These are phyloP conservation scores for Fusarium lateritium DNA, from an alignment of 2,329 filamentous ascomycete genomes.

Conservation along the genomic window DNA sequence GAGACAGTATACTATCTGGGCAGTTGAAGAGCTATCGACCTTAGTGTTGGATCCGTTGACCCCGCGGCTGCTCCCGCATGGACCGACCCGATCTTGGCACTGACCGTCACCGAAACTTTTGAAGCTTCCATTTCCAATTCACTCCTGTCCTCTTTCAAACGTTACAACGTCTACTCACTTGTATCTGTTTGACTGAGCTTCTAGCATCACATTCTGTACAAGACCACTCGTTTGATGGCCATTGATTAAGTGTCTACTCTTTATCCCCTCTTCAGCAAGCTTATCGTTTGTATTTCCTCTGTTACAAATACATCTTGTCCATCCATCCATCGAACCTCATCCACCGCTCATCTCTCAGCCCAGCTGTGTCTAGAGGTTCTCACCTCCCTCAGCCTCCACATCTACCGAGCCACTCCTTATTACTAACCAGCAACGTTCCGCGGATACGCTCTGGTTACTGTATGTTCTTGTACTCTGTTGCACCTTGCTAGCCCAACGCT, in stretches of 20 bases:
- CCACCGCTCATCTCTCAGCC: conserved; percentile 14
- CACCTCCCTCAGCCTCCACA: conserved; percentile 12
- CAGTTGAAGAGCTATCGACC: not conserved
- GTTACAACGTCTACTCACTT: conserved; percentile 1
- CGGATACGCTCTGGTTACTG: conserved; percentile 11
- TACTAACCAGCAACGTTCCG: conserved; percentile 8
- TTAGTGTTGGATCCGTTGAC: conserved; percentile 11
- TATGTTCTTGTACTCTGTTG: conserved; percentile 33
- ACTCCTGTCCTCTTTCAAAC: conserved; percentile 6
- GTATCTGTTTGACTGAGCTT: conserved; percentile 10
- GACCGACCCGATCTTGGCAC: conserved; percentile 39
- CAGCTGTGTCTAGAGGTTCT: conserved; percentile 14
- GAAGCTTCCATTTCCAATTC: conserved; percentile 23
- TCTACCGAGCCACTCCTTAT: conserved; percentile 3
- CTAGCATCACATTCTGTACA: not conserved
- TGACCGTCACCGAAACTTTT: conserved; percentile 38
- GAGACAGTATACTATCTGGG: not conserved
- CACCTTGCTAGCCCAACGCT: conserved; percentile 24
- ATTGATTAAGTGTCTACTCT: not conserved
- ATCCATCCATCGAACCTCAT: conserved; percentile 7
- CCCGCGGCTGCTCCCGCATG: conserved; percentile 43
- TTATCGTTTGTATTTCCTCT: conserved; percentile 17
- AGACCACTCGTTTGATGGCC: conserved; percentile 2
- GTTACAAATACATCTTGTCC: not conserved
- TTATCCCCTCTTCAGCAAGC: conserved; percentile 3